These are phyloP conservation scores for Stachybotrys chlorohalonatus DNA, from an alignment of 2,329 filamentous ascomycete genomes.

Conservation along the genomic window DNA sequence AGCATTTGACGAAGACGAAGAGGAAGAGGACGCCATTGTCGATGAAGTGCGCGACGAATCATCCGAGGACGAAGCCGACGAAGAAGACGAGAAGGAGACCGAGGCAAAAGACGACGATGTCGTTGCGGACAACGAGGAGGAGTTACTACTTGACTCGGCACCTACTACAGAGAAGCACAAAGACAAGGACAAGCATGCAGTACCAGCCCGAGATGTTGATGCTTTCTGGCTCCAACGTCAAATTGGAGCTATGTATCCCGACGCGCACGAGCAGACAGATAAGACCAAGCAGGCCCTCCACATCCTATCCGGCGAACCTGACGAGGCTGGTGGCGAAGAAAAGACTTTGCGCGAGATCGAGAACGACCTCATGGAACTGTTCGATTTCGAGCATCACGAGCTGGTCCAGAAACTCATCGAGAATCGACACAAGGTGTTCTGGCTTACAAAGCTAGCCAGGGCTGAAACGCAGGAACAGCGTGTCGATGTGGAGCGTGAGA, in stretches of 20 bases:
- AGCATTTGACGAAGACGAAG: constrained; percentile 90
- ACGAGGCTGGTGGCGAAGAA: constrained; percentile 65
- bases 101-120: constrained; percentile 42
- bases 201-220: constrained; percentile 85
- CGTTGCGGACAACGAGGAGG: constrained; percentile 59
- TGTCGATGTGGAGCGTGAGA: constrained; percentile 75
- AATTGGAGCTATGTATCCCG: constrained; percentile 78
- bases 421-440: constrained; percentile 90
- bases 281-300: constrained; percentile 80
- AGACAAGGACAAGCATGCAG: constrained; percentile 47
- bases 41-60: constrained; percentile 85
- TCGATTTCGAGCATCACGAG: constrained; percentile 94
- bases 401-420: constrained; percentile 83
- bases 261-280: constrained; percentile 87
- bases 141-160: constrained; percentile 74
- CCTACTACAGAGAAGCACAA: constrained; percentile 34
- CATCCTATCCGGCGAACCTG: constrained; percentile 69
- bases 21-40: constrained; percentile 67
- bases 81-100: constrained; percentile 51
- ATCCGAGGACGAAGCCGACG: constrained; percentile 69
- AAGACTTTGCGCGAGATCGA: constrained; percentile 87
- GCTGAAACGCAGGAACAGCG: constrained; percentile 73
- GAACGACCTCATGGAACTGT: constrained; percentile 96
- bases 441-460: constrained; percentile 81
- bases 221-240: constrained; percentile 95